These are phyloP conservation scores for Leishmania lainsoni DNA, from an alignment of 208 protist species.

Conservation along the genomic window DNA sequence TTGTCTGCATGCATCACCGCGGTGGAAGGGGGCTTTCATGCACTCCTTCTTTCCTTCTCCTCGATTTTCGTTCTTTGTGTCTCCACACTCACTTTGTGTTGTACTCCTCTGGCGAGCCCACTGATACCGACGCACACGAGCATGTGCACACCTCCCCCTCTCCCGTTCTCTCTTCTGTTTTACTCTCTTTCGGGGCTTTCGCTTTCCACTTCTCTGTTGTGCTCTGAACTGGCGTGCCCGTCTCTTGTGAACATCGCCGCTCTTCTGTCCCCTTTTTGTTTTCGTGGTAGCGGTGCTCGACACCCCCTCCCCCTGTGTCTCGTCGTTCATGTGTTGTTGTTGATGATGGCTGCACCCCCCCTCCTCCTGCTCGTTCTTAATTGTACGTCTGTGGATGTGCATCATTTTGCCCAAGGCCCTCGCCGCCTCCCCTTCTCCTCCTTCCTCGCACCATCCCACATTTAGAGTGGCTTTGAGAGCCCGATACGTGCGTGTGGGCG, in stretches of 20 bases:
- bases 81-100: background rate
- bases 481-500: too few relatives aligned
- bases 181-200: too few relatives aligned
- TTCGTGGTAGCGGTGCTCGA: too few relatives aligned
- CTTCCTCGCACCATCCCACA: too few relatives aligned
- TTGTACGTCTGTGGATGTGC: background rate
- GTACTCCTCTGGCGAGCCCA: background rate
- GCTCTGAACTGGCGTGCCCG: background rate
- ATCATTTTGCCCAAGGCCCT: background rate
- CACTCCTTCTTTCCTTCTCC: background rate
- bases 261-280: background rate
- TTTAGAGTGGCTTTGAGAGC: too few relatives aligned
- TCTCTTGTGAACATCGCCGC: background rate
- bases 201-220: background rate
- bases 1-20: background rate
- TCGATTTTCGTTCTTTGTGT: background rate
- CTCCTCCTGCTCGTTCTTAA: background rate
- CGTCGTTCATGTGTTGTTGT: too few relatives aligned
- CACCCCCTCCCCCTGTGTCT: too few relatives aligned
- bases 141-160: background rate
- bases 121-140: background rate
- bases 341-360: too few relatives aligned
- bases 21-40: background rate
- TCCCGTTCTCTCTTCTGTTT: slow-evolving; percentile 4
- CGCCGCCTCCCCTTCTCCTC: background rate